phyloP scores from a whole-genome alignment of 2,329 filamentous ascomycete species.

The Annulohypoxylon truncatum region DNA sequence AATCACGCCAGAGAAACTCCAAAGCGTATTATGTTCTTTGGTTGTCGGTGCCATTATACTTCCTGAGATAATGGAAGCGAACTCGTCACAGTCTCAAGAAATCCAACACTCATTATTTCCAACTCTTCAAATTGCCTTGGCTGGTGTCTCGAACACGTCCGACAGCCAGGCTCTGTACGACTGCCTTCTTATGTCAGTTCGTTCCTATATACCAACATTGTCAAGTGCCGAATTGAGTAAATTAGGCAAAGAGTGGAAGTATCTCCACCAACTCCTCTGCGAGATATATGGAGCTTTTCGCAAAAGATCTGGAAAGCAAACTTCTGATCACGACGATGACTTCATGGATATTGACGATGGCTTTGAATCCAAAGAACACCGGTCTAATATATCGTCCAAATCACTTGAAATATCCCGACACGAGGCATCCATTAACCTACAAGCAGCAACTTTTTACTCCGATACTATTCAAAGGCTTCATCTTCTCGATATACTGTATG shows the following conservation, averaged over 20 bases:
- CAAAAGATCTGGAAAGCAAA: slow-evolving; percentile 50
- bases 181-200: slow-evolving; percentile 58
- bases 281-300: slow-evolving; percentile 53
- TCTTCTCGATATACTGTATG: slow-evolving; percentile 58
- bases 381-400: slow-evolving; percentile 54
- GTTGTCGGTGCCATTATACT: slow-evolving; percentile 60
- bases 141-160: slow-evolving; percentile 56
- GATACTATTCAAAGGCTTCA: slow-evolving; percentile 60
- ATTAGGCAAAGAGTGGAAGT: slow-evolving; percentile 54
- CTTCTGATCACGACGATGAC: slow-evolving; percentile 43
- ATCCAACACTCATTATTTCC: slow-evolving; percentile 58
- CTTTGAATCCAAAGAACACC: slow-evolving; percentile 70
- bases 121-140: slow-evolving; percentile 56
- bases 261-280: slow-evolving; percentile 58
- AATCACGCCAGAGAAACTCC: slow-evolving; percentile 64
- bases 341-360: slow-evolving; percentile 66
- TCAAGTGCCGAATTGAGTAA: slow-evolving; percentile 52
- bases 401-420: slow-evolving; percentile 59
- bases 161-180: slow-evolving; percentile 61
- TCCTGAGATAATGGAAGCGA: slow-evolving; percentile 60
- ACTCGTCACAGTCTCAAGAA: slow-evolving; percentile 62
- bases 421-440: slow-evolving; percentile 56
- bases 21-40: slow-evolving; percentile 63
- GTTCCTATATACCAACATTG: slow-evolving; percentile 61
- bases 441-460: slow-evolving; percentile 59